phyloP scores from a whole-genome alignment of 345 rosid genomes.

The Linum tenue region DNA sequence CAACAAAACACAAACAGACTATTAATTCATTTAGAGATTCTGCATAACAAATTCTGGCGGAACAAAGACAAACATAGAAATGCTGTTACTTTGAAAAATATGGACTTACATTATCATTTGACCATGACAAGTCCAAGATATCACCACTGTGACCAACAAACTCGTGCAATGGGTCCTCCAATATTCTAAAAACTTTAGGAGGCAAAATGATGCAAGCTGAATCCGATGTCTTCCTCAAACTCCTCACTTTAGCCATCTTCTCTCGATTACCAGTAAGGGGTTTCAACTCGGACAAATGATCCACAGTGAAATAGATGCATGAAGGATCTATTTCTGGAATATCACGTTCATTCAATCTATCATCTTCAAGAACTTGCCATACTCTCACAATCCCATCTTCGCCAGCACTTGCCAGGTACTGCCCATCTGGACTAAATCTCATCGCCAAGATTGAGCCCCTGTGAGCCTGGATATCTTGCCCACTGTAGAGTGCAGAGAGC shows the following conservation, averaged over 20 bases:
- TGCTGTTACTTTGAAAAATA: conserved; percentile 1
- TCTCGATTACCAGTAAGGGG: conserved; percentile 52
- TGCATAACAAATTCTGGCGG: too few relatives aligned
- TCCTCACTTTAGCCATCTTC: conserved; percentile 36
- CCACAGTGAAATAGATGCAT: conserved; percentile 66
- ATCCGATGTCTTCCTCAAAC: conserved; percentile 52
- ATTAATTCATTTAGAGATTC: background rate
- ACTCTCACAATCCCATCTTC: conserved; percentile 53
- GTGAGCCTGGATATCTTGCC: conserved; percentile 77
- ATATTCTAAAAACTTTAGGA: conserved; percentile 61
- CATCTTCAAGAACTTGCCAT: conserved; percentile 67
- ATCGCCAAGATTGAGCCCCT: conserved; percentile 55
- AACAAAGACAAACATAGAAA: background rate
- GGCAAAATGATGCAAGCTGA: conserved; percentile 79
- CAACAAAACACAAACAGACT: conserved; percentile 13
- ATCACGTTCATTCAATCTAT: conserved; percentile 45
- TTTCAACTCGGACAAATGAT: conserved; percentile 54
- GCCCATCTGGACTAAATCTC: conserved; percentile 82
- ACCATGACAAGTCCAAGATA: conserved; percentile 75
- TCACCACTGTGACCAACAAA: conserved; percentile 56
- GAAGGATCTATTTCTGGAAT: conserved; percentile 69
- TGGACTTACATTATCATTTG: conserved; percentile 57
- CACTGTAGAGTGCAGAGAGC: conserved; percentile 61
- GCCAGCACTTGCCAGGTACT: conserved; percentile 71
- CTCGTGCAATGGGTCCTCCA: conserved; percentile 68